Percentiles rank a stretch among this genome's conserved stretches.
Evolutionary conservation across 352 stramenopile species (phyloP).

Genomic region (Globisporangium cederbergense): DNA sequence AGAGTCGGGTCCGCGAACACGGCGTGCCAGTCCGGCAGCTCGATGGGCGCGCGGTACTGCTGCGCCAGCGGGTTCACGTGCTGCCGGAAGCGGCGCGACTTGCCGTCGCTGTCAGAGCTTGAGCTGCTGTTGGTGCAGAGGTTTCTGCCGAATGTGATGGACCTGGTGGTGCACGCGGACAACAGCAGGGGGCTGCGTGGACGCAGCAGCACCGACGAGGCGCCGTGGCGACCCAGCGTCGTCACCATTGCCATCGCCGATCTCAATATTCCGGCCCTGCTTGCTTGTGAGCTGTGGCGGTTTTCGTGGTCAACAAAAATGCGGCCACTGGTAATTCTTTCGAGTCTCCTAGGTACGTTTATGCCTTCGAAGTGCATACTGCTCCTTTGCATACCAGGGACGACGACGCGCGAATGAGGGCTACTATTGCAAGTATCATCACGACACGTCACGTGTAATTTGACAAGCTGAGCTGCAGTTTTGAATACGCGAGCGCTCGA

Average conservation of each 20-base stretch:
- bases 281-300: too few relatives aligned
- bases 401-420: too few relatives aligned
- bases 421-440: too few relatives aligned
- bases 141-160: background rate
- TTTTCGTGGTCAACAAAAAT: too few relatives aligned
- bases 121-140: background rate
- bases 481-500: too few relatives aligned
- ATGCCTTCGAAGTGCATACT: too few relatives aligned
- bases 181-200: background rate
- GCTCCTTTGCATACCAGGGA: too few relatives aligned
- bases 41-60: constrained; percentile 59
- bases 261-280: background rate
- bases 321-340: too few relatives aligned
- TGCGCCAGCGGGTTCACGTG: constrained; percentile 81
- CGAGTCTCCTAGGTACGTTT: too few relatives aligned
- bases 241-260: background rate
- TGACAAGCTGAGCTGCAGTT: constrained; percentile 4
- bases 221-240: background rate
- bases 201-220: background rate
- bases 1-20: constrained; percentile 44
- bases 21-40: constrained; percentile 55
- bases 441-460: constrained; percentile 24
- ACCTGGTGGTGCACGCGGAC: background rate
- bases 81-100: constrained; percentile 66
- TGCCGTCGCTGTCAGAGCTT: background rate